Evolutionary conservation across 2,329 filamentous ascomycete species (phyloP), one percentile per base, ranked within the genome.

Genomic region (Aspergillus sp.): DNA sequence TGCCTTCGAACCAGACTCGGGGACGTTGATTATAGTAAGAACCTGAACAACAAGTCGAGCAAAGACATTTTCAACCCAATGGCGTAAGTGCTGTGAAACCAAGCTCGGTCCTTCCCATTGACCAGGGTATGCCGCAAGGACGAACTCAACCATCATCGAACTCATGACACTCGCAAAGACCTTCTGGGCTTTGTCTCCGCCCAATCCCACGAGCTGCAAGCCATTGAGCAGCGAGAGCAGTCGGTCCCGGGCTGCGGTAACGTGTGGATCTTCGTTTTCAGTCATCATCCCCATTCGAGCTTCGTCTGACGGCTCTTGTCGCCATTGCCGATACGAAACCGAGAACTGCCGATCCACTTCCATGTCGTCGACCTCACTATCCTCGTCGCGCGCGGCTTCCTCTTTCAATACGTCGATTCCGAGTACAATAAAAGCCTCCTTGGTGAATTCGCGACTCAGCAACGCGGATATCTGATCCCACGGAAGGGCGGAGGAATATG

Each of bases 91-190:
- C 29, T 71, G 65, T 7, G 72, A 65, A 4, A 75, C 71, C 7
- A 70, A 66, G 7, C 70, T 69, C 29, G 72, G 73, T 0, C 72
- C 66, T 44, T 70, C 71, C 79, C 80, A 83, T 49, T 79, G 71
- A 2, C 76, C 73, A 40, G 77, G 68, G 56, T 80, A 82, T n/a
- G 73, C 71, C 42, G 75, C 72, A 29, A 69, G 68, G 26, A 83
- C 73, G 52, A 79, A 79, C 8, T 75, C 71, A 38, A 75, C 75
- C 53, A 84, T 68, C 52, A 81, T 64, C 33, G 73, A 70, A 56
- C 80, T 73, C 70, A 82, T 77, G 2, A 80, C 77, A 45, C 71
- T 67, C 2, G 79, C 80, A 52, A 82, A 77, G 5, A 79, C 73
- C 48, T 75, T 74, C 55, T 82, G 77, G 4, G 74, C 73, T 41